Conservation (phyloP, 768 basidiomycete genomes). For the Filobasidium wieringae region DNA sequence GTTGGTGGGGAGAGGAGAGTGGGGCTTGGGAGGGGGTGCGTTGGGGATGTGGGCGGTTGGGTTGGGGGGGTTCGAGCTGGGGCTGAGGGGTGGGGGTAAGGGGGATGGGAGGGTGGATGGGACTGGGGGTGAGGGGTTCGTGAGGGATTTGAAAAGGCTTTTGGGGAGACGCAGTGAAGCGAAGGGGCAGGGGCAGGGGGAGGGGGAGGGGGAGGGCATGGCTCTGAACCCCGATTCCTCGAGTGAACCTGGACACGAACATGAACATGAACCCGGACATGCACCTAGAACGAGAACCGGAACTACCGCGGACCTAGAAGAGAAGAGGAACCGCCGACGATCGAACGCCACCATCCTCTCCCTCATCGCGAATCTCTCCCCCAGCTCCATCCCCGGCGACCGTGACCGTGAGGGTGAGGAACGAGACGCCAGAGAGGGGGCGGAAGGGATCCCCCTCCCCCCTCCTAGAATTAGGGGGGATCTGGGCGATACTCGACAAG, state of each 20-base stretch:
- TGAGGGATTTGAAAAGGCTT: slow-evolving; percentile 41
- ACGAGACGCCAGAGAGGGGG: too few species aligned
- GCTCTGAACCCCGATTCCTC: slow-evolving; percentile 33
- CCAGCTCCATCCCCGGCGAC: too few species aligned
- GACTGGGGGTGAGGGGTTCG: slow-evolving; percentile 38
- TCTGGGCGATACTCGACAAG: too few species aligned
- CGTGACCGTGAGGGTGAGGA: too few species aligned
- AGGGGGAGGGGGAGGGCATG: slow-evolving; percentile 48
- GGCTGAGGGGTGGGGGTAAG: neutral
- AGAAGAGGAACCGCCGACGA: slow-evolving; percentile 45
- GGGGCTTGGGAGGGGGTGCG: slow-evolving; percentile 60
- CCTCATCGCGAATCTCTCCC: slow-evolving; percentile 64
- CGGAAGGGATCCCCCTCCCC: too few species aligned
- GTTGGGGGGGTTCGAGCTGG: slow-evolving; percentile 50
- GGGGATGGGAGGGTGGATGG: neutral
- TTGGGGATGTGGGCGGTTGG: slow-evolving; percentile 49
- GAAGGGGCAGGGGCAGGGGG: slow-evolving; percentile 43
- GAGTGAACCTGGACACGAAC: slow-evolving; percentile 12
- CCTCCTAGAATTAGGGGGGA: too few species aligned
- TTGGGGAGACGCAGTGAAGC: slow-evolving; percentile 21
- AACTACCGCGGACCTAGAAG: slow-evolving; percentile 2
- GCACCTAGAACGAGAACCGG: slow-evolving; percentile 4
- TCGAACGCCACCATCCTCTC: slow-evolving; percentile 72
- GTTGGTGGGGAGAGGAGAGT: slow-evolving; percentile 54
- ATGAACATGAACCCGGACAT: slow-evolving; percentile 3